Base-by-base conservation (phyloP, 2,329 filamentous ascomycete genomes). In the Neopestalotiopsis sp. region DNA sequence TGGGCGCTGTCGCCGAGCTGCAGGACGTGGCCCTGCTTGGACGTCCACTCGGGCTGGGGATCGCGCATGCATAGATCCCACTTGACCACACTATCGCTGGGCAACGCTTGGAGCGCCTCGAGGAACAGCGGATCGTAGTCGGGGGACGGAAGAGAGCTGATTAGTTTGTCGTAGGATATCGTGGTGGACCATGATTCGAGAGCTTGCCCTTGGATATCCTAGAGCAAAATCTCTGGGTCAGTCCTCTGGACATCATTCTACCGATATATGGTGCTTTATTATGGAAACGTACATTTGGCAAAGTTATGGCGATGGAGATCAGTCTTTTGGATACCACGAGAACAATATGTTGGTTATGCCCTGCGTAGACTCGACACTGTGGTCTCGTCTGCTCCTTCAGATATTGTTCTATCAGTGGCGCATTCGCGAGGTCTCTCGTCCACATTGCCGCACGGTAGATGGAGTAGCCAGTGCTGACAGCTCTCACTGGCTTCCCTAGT, bases 1-100 rank as follows among this genome's bases (percentile, higher is more conserved):
- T 80, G 79, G 5, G 79, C 80, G 0, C 75, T 73, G 58, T 81
- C 79, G 14, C 79, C 79, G 38, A 79, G 73, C 58, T 79, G 76
- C 12, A 79, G 69, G 12, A 80, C 73, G 6, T 75, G 75, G 5
- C 70, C 77, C 1, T 67, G 67, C 3, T 70, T 71, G 7, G 77
- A 79, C 2, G 73, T 71, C 75, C 75, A 79, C 10, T 74, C 71
- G 1, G 72, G 72, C 45, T 76, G 76, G 7, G 77, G 77, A 67
- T 80, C 74, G 5, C 79, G 75, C 77, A 75, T 79, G 61, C 74
- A 70, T 32, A 80, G 73, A 69, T 75, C 73, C 73, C 77, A 80
- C 68, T 79, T 83, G 71, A 86, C 80, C 62, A 85, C 82, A 30
- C 67, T 68, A 10, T 67, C 66, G 4, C 66, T 56, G 0, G 71